phyloP scores from a whole-genome alignment of 164 flowering plant genomes.

The Litsea cubeba region DNA sequence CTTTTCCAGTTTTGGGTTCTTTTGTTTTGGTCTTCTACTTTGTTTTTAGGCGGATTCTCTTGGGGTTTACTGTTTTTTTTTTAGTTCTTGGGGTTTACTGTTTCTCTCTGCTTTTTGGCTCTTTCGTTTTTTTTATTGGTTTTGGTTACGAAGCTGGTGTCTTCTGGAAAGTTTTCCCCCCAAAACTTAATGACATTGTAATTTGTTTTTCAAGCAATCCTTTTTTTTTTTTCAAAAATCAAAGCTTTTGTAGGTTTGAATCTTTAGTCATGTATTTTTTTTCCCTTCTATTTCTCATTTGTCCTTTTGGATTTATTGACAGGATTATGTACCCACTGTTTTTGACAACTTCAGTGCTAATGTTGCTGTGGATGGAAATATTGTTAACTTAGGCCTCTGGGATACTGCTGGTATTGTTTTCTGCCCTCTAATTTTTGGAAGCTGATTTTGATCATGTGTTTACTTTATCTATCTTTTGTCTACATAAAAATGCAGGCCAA shows the following conservation, averaged over 20 bases:
- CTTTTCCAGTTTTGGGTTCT: neutral
- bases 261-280: neutral
- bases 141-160: too few species aligned
- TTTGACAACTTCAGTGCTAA: constrained; percentile 98
- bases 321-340: constrained; percentile 96
- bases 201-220: neutral
- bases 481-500: constrained; percentile 58
- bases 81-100: neutral
- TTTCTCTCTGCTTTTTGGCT: too few species aligned
- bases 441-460: neutral
- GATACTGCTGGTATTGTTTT: constrained; percentile 84
- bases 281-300: neutral
- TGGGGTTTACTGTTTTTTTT: neutral
- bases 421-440: neutral
- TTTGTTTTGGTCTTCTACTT: neutral
- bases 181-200: neutral
- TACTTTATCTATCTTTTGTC: neutral
- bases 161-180: too few species aligned
- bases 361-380: constrained; percentile 94
- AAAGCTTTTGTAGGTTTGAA: neutral
- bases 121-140: too few species aligned
- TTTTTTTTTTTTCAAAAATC: neutral
- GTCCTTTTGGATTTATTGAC: constrained; percentile 17
- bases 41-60: neutral
- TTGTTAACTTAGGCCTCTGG: constrained; percentile 95